Percentiles rank a stretch among this genome's conserved stretches.
Conservation (phyloP, 495 filamentous ascomycete species). For the Lasiosphaeris hirsuta region DNA sequence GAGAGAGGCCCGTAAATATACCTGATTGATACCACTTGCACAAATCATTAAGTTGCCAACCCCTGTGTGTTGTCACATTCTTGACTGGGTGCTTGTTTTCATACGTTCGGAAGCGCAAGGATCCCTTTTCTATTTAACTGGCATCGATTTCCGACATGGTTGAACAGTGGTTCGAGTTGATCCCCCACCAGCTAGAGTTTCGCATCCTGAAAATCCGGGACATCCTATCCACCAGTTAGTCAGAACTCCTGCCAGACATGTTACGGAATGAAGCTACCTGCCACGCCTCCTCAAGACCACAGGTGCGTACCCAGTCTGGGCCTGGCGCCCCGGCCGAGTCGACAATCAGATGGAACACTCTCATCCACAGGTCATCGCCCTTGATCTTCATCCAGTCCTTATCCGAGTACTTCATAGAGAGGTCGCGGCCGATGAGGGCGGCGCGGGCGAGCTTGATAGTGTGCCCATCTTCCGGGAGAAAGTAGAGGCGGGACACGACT, state of each 20-base stretch:
- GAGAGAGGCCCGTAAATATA: conserved; percentile 15
- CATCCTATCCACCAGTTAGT: conserved; percentile 11
- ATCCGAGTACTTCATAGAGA: conserved; percentile 31
- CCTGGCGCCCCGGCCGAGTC: conserved; percentile 51
- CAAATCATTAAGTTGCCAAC: neutral
- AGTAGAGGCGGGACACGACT: conserved; percentile 53
- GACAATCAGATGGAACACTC: conserved; percentile 61
- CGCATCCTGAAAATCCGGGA: conserved; percentile 9
- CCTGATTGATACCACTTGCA: conserved; percentile 23
- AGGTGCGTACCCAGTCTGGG: conserved; percentile 51
- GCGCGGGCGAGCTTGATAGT: conserved; percentile 69
- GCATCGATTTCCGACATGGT: no score
- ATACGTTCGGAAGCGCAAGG: no score
- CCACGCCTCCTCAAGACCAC: conserved; percentile 60
- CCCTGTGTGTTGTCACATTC: no score
- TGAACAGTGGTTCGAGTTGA: no score
- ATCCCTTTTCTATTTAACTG: neutral
- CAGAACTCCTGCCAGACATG: neutral
- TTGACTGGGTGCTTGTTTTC: no score
- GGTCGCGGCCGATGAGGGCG: conserved; percentile 42
- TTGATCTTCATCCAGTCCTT: conserved; percentile 53
- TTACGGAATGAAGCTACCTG: conserved; percentile 20
- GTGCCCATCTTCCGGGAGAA: conserved; percentile 73
- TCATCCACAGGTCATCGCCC: conserved; percentile 64
- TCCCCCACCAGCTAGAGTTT: neutral